A percentile compares a stretch with the other conserved stretches of the same genome.
phyloP scores from a whole-genome alignment of 257 asterid species.

The Salvia miltiorrhiza region DNA sequence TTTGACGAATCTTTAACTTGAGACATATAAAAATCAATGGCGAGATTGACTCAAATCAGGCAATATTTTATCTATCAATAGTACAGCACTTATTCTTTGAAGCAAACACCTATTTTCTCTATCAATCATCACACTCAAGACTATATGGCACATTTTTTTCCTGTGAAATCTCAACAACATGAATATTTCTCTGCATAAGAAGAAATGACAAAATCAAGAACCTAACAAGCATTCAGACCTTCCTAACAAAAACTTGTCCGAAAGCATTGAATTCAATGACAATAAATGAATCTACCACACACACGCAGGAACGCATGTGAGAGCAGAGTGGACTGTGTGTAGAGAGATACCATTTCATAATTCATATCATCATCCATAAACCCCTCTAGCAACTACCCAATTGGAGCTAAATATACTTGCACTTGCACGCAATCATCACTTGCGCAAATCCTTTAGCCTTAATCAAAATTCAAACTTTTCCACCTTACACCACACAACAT shows the following conservation, averaged over 20 bases:
- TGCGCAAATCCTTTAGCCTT: background rate
- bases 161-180: slow-evolving; percentile 3
- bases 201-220: slow-evolving; percentile 1
- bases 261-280: background rate
- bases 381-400: background rate
- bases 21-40: background rate
- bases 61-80: background rate
- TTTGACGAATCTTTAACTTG: background rate
- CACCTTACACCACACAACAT: background rate
- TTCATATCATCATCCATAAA: background rate
- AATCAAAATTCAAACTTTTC: background rate
- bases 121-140: background rate
- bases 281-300: background rate
- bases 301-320: background rate
- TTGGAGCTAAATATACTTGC: background rate
- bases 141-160: background rate
- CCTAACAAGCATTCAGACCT: slow-evolving; percentile 10
- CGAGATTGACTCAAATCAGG: background rate
- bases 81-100: too few species aligned
- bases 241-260: slow-evolving; percentile 28
- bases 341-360: background rate
- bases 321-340: background rate
- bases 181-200: slow-evolving; percentile 6
- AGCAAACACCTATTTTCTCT: slow-evolving; percentile 4
- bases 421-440: background rate